Evolutionary conservation across 2,329 filamentous ascomycete species (phyloP).

Genomic region (Penicillium sp.): DNA sequence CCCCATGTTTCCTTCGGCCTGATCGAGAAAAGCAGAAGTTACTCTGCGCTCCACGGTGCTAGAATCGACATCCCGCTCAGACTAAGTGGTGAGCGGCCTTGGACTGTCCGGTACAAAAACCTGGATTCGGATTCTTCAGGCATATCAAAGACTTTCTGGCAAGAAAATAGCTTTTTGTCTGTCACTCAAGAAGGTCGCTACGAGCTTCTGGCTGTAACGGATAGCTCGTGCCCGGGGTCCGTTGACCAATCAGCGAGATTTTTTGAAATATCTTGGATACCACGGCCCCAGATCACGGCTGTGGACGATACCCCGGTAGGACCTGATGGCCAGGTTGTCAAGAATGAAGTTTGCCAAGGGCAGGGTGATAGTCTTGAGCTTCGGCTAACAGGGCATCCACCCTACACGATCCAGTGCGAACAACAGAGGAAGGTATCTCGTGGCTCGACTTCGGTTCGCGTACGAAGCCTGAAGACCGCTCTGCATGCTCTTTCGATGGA

Average conservation of each 20-base stretch:
- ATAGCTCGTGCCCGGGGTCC: slow-evolving; percentile 79
- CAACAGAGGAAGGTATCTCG: slow-evolving; percentile 72
- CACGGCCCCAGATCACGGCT: slow-evolving; percentile 73
- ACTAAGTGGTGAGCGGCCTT: slow-evolving; percentile 83
- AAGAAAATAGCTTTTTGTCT: slow-evolving; percentile 71
- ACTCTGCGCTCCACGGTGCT: slow-evolving; percentile 77
- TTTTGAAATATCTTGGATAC: slow-evolving; percentile 86
- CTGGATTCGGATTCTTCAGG: slow-evolving; percentile 58
- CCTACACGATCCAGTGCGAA: slow-evolving; percentile 83
- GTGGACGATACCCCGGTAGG: slow-evolving; percentile 56
- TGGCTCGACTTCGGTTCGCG: slow-evolving; percentile 67
- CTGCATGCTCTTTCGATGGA: slow-evolving; percentile 77
- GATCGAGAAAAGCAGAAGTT: slow-evolving; percentile 76
- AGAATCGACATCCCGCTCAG: slow-evolving; percentile 77
- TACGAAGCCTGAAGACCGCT: slow-evolving; percentile 76
- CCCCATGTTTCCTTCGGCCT: slow-evolving; percentile 85
- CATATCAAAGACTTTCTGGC: slow-evolving; percentile 54
- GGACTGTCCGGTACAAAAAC: slow-evolving; percentile 78
- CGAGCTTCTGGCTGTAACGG: slow-evolving; percentile 76
- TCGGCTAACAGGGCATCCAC: slow-evolving; percentile 76
- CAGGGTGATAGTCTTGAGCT: slow-evolving; percentile 90
- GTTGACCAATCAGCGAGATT: slow-evolving; percentile 74
- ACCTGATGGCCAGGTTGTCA: slow-evolving; percentile 64
- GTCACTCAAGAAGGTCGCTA: slow-evolving; percentile 75
- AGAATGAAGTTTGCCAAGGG: slow-evolving; percentile 88